Evolutionary conservation across 2,329 filamentous ascomycete species (phyloP).

Genomic region (Blumeriella jaapii): DNA sequence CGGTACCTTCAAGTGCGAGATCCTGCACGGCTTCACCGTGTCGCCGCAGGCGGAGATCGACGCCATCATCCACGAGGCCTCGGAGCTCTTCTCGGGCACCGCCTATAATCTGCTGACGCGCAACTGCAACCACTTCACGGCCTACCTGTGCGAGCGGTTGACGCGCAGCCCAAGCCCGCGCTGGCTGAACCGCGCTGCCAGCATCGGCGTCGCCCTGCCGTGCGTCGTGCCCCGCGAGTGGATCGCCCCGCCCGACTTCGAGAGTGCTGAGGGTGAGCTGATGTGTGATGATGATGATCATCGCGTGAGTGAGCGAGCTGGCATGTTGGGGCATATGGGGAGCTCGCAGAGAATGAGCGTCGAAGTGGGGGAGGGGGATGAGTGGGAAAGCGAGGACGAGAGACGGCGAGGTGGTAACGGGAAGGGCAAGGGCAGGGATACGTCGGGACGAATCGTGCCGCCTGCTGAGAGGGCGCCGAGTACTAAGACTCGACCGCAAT

Average conservation of each 20-base stretch:
- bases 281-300: constrained; percentile 36
- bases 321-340: constrained; percentile 39
- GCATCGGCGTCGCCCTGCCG: constrained; percentile 67
- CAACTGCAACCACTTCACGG: constrained; percentile 86
- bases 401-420: constrained; percentile 28
- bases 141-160: constrained; percentile 60
- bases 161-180: constrained; percentile 57
- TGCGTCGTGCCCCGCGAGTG: constrained; percentile 76
- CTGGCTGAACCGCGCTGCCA: constrained; percentile 78
- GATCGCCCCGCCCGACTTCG: constrained; percentile 68
- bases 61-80: constrained; percentile 53
- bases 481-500: constrained; percentile 10
- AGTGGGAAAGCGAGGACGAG: constrained; percentile 38
- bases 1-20: constrained; percentile 62
- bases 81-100: constrained; percentile 61
- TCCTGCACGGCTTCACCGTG: constrained; percentile 71
- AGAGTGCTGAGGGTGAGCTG: constrained; percentile 59
- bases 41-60: constrained; percentile 59
- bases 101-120: constrained; percentile 71
- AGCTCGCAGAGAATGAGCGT: constrained; percentile 23
- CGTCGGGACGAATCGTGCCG: constrained; percentile 39
- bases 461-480: constrained; percentile 40
- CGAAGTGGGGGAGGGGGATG: constrained; percentile 17
- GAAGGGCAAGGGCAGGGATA: constrained; percentile 34
- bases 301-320: constrained; percentile 37